These are phyloP conservation scores for Saturnispora galanensis DNA, from an alignment of 805 yeast species.

Conservation along the genomic window DNA sequence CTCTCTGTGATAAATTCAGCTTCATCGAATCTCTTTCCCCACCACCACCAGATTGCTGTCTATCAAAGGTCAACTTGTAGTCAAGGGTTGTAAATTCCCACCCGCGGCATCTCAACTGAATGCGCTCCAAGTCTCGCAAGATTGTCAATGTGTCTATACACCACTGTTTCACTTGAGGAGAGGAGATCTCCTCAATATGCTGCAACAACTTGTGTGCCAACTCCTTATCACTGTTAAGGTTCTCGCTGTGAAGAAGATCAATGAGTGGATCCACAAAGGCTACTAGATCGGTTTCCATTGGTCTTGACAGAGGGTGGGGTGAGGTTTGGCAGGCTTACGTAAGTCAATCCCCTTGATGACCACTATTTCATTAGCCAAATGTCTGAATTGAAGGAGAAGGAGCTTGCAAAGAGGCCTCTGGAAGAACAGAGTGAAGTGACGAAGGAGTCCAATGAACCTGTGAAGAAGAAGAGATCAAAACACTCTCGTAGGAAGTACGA, in stretches of 20 bases:
- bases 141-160: slow-evolving; percentile 40
- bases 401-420: neutral
- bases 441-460: neutral
- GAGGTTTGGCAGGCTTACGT: too few species aligned
- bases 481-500: slow-evolving; percentile 19
- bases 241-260: slow-evolving; percentile 38
- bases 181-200: slow-evolving; percentile 36
- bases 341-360: neutral
- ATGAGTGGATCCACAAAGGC: slow-evolving; percentile 41
- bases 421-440: neutral
- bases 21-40: slow-evolving; percentile 28
- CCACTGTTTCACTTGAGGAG: slow-evolving; percentile 35
- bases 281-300: slow-evolving; percentile 9
- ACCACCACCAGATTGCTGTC: too few species aligned
- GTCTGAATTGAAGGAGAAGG: neutral
- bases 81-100: slow-evolving; percentile 51
- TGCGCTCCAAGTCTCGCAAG: slow-evolving; percentile 40
- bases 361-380: neutral
- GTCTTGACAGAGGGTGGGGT: too few species aligned
- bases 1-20: slow-evolving; percentile 44
- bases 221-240: slow-evolving; percentile 32
- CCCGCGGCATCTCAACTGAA: slow-evolving; percentile 36
- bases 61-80: slow-evolving; percentile 20
- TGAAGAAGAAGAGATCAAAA: slow-evolving; percentile 13
- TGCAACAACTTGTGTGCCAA: slow-evolving; percentile 32